Evolutionary conservation across 2,329 filamentous ascomycete genomes (phyloP), one percentile per base, ranked within the genome.

Genomic region (Botrytis medusae): DNA sequence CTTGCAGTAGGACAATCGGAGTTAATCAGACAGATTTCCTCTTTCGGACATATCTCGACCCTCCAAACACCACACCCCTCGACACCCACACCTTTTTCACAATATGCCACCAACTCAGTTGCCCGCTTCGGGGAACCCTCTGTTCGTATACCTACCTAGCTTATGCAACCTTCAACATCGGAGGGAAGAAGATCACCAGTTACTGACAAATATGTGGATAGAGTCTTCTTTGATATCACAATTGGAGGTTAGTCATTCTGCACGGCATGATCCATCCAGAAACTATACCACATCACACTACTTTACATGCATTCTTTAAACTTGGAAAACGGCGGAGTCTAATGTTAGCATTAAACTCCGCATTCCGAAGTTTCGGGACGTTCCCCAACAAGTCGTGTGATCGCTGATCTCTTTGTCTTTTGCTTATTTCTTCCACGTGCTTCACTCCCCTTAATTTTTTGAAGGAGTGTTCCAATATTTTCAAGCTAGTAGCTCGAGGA

Each of bases 201-300:
- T 54, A 34, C 67, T 78, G 34, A 75, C 54, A 42, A 68, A 68
- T 18, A 42, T 54, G 16, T 29, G 10, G 62, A 32, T 63, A 81
- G 79, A 46, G 80, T 81, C 20, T 81, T 94, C 84, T 93, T 94
- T 82, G 92, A 94, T 82, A 88, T 94, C 74, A 92, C 92, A 6
- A 86, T 96, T 73, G 93, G 93, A 85, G 92, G 92, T 93, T 83
- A 81, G 87, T 83, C 46, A 54, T 42, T 2, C 32, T 18, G 57
- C 22, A 69, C 59, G 61, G 63, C 57, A 60, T 69, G 32, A 37
- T 65, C 72, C 71, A 72, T 62, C 62, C 22, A 54, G 25, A 22
- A 29, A 54, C 20, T 9, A 18, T 20, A 14, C 46, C 14, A 54
- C 32, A 42, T 12, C 9, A 18, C 16, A 22, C 46, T 22, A 40